These are phyloP conservation scores for Zygoascus sp. DNA, from an alignment of 1,139 yeast genomes.

Conservation along the genomic window DNA sequence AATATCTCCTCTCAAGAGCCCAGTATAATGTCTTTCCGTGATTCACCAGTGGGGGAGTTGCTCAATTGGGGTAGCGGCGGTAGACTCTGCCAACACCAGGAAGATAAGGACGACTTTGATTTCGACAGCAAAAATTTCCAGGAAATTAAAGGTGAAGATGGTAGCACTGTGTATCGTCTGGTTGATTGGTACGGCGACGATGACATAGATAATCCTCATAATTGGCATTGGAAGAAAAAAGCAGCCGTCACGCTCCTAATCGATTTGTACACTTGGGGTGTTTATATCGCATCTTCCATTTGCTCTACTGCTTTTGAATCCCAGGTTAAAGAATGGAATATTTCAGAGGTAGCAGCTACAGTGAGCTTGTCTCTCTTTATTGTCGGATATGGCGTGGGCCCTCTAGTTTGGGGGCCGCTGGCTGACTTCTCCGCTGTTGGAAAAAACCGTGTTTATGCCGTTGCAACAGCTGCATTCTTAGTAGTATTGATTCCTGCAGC, in stretches of 20 bases:
- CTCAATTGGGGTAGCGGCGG: background rate
- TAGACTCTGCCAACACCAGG: background rate
- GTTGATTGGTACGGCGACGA: conserved; percentile 32
- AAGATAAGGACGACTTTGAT: background rate
- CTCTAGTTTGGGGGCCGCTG: conserved; percentile 64
- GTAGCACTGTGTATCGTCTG: conserved; percentile 10
- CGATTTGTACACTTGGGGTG: conserved; percentile 45
- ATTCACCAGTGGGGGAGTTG: background rate
- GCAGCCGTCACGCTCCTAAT: conserved; percentile 53
- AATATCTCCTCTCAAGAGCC: background rate
- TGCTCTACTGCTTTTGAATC: conserved; percentile 53
- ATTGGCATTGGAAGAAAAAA: conserved; percentile 39
- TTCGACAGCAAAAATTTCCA: background rate
- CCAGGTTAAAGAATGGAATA: conserved; percentile 46
- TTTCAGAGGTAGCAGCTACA: conserved; percentile 55
- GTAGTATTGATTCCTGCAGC: conserved; percentile 50
- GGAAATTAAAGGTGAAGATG: background rate
- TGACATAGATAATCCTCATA: conserved; percentile 52
- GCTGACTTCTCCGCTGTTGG: conserved; percentile 69
- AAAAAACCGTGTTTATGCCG: conserved; percentile 48
- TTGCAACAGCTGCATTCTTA: conserved; percentile 50
- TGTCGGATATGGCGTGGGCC: conserved; percentile 59
- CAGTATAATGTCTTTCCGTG: background rate
- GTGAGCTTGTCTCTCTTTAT: conserved; percentile 64
- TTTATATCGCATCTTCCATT: conserved; percentile 50